Conservation (phyloP, 345 rosid species). For the Abelmoschus esculentus region DNA sequence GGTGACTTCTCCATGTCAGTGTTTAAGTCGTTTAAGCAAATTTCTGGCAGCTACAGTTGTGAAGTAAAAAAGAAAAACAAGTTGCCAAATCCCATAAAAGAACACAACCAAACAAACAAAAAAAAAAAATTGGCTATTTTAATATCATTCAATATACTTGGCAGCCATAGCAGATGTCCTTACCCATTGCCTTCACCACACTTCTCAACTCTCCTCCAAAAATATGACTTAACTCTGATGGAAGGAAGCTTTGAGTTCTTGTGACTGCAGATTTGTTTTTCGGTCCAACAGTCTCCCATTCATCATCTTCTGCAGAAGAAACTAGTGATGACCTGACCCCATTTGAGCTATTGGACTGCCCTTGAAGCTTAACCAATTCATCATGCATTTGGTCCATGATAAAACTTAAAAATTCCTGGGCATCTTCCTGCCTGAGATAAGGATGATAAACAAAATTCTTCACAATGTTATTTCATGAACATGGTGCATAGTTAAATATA, state of each 20-base stretch:
- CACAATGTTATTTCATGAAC: neutral
- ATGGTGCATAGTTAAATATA: neutral
- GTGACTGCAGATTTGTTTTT: conserved; percentile 91
- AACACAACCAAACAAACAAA: neutral
- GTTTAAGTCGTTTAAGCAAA: neutral
- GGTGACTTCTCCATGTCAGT: neutral
- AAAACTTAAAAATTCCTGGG: conserved; percentile 92
- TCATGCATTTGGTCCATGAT: conserved; percentile 87
- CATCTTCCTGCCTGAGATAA: conserved; percentile 90
- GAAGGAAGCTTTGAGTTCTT: conserved; percentile 73
- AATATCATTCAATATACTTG: neutral
- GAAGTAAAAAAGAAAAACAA: neutral
- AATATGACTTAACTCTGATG: conserved; percentile 74
- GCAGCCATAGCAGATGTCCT: neutral
- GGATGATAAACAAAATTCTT: neutral
- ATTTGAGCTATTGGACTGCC: conserved; percentile 26
- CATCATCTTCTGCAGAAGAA: conserved; percentile 74
- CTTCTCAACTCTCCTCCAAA: conserved; percentile 85
- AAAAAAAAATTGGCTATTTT: neutral
- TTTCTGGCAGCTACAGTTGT: neutral
- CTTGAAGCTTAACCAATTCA: conserved; percentile 74
- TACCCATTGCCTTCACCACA: conserved; percentile 81
- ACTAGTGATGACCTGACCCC: conserved; percentile 41
- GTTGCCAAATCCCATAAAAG: neutral
- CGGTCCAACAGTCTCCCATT: conserved; percentile 98